These are phyloP conservation scores for Globisporangium middletonii DNA, from an alignment of 352 stramenopile species.

Conservation along the genomic window DNA sequence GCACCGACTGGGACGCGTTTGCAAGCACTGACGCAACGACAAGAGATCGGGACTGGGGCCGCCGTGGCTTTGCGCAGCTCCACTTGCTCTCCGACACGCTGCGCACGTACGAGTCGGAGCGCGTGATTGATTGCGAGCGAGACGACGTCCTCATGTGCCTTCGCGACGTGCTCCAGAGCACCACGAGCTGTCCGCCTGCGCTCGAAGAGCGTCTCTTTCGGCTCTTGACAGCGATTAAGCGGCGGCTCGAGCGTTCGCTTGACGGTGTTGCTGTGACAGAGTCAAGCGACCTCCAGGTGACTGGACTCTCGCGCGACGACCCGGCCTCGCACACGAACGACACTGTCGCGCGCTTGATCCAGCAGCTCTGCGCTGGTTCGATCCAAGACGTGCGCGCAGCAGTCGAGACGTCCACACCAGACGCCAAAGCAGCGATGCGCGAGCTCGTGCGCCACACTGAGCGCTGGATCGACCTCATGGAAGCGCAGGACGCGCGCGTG, in stretches of 20 bases:
- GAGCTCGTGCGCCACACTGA: conserved; percentile 33
- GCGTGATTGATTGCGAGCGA: conserved; percentile 18
- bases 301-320: background rate
- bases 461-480: conserved; percentile 33
- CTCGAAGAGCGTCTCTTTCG: conserved; percentile 27
- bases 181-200: conserved; percentile 20
- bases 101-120: conserved; percentile 19
- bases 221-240: conserved; percentile 26
- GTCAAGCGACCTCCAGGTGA: background rate
- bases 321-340: conserved; percentile 25
- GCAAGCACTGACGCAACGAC: conserved; percentile 1
- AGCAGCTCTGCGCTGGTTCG: conserved; percentile 21
- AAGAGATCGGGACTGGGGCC: conserved; percentile 11
- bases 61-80: conserved; percentile 21
- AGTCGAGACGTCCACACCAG: conserved; percentile 20
- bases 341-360: conserved; percentile 23
- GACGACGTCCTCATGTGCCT: conserved; percentile 22
- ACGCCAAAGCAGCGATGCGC: background rate
- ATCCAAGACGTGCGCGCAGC: conserved; percentile 16
- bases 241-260: conserved; percentile 1
- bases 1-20: conserved; percentile 14
- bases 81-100: conserved; percentile 30
- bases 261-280: background rate
- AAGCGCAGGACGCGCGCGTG: conserved; percentile 16
- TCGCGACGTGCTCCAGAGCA: conserved; percentile 29